Percentiles rank a stretch among this genome's conserved stretches.
phyloP scores from a whole-genome alignment of 148 eudicot genomes.

The Nyssa sinensis region DNA sequence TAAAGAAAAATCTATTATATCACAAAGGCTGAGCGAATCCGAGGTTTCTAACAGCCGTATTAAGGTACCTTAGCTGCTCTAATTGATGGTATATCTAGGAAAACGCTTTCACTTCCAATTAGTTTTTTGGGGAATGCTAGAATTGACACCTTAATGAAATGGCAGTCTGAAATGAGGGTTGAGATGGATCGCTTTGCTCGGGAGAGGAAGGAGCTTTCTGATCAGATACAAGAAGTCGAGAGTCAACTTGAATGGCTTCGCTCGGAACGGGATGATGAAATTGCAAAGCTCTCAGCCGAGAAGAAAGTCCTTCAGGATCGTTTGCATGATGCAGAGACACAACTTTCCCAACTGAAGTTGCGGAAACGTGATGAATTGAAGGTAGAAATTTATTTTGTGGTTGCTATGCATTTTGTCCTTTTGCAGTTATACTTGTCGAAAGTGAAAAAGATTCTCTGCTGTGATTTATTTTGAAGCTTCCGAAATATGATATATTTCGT shows the following conservation, averaged over 20 bases:
- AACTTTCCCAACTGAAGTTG: slow-evolving; percentile 80
- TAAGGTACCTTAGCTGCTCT: slow-evolving; percentile 51
- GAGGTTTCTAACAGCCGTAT: slow-evolving; percentile 79
- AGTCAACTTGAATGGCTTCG: slow-evolving; percentile 96
- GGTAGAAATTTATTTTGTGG: slow-evolving; percentile 35
- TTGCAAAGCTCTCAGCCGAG: slow-evolving; percentile 61
- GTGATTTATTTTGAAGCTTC: not conserved
- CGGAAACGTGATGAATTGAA: slow-evolving; percentile 94
- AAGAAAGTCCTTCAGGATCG: slow-evolving; percentile 84
- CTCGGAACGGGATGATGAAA: slow-evolving; percentile 82
- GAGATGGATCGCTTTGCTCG: slow-evolving; percentile 83
- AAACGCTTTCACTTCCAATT: not conserved
- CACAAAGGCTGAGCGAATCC: slow-evolving; percentile 75
- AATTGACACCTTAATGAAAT: slow-evolving; percentile 27
- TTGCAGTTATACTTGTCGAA: not conserved
- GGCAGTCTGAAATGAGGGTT: slow-evolving; percentile 85
- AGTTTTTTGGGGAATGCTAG: not conserved
- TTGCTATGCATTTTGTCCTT: not conserved
- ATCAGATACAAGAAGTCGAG: slow-evolving; percentile 80
- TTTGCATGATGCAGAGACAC: slow-evolving; percentile 88
- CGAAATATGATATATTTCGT: no score
- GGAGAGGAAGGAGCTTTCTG: slow-evolving; percentile 79
- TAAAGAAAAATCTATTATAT: slow-evolving; percentile 63
- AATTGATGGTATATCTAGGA: slow-evolving; percentile 4
- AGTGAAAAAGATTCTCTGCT: not conserved